A percentile compares a stretch with the other conserved stretches of the same genome.
These are phyloP conservation scores for Rhodosporidiobolus sp. DNA, from an alignment of 768 basidiomycete genomes.

Conservation along the genomic window DNA sequence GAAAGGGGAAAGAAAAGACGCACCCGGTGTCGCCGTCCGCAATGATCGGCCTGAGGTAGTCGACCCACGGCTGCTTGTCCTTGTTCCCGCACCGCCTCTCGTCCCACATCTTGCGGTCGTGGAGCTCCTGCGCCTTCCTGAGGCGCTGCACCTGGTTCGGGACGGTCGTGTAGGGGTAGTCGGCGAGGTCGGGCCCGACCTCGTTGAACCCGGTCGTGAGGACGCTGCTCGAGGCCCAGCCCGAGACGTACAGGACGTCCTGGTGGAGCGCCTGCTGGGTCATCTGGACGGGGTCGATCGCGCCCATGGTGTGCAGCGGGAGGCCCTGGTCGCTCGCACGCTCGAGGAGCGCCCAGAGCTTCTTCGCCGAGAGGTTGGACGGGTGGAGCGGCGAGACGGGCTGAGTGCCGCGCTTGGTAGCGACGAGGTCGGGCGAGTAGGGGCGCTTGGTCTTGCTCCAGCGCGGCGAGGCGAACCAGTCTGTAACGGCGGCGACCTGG, in stretches of 20 bases:
- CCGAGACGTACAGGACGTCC: slow-evolving; percentile 85
- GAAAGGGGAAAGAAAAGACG: slow-evolving; percentile 35
- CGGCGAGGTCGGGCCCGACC: slow-evolving; percentile 83
- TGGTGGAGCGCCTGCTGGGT: slow-evolving; percentile 86
- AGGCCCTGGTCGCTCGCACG: slow-evolving; percentile 61
- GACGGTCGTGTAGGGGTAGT: slow-evolving; percentile 94
- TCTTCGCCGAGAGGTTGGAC: slow-evolving; percentile 75
- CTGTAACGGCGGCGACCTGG: slow-evolving; percentile 56
- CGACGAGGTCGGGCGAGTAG: slow-evolving; percentile 75
- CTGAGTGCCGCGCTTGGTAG: slow-evolving; percentile 81
- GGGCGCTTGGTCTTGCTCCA: slow-evolving; percentile 71
- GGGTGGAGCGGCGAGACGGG: slow-evolving; percentile 69
- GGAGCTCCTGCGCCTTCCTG: slow-evolving; percentile 84
- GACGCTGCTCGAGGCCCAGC: slow-evolving; percentile 79
- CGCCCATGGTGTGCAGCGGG: slow-evolving; percentile 87
- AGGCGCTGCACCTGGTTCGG: slow-evolving; percentile 91
- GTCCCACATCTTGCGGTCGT: slow-evolving; percentile 90
- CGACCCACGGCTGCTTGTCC: slow-evolving; percentile 69
- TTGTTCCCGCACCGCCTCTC: slow-evolving; percentile 69
- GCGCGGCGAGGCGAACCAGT: slow-evolving; percentile 72
- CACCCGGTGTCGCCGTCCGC: slow-evolving; percentile 94
- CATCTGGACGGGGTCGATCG: slow-evolving; percentile 90
- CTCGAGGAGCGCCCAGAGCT: slow-evolving; percentile 68
- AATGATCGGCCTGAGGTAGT: slow-evolving; percentile 87
- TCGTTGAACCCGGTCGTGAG: slow-evolving; percentile 87